These are phyloP conservation scores for Rhipidocladum racemiflorum DNA, from an alignment of 176 grass and related monocot genomes.

Conservation along the genomic window DNA sequence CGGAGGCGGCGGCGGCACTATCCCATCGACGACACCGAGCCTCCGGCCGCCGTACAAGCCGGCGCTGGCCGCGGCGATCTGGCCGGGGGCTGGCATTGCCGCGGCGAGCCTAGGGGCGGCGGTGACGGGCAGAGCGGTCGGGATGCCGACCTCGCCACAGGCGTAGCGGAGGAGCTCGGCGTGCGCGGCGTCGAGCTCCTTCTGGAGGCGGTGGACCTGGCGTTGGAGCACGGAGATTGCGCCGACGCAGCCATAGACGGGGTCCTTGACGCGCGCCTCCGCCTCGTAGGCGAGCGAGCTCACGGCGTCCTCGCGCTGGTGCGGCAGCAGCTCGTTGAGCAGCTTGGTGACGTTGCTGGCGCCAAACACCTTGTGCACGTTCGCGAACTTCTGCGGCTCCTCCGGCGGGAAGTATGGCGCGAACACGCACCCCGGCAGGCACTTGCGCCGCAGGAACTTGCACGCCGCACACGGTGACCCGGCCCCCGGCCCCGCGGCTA, in stretches of 20 bases:
- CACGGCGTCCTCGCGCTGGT: slow-evolving; percentile 79
- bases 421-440: slow-evolving; percentile 77
- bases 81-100: slow-evolving; percentile 35
- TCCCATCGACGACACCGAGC: slow-evolving; percentile 29
- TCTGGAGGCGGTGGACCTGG: slow-evolving; percentile 74
- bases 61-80: background rate
- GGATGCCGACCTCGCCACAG: slow-evolving; percentile 51
- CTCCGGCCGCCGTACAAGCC: slow-evolving; percentile 47
- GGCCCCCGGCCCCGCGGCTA: slow-evolving; percentile 25
- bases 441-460: slow-evolving; percentile 98
- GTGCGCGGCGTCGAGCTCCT: slow-evolving; percentile 74
- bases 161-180: slow-evolving; percentile 74
- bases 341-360: slow-evolving; percentile 84
- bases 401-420: slow-evolving; percentile 76
- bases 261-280: slow-evolving; percentile 74
- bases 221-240: slow-evolving; percentile 79
- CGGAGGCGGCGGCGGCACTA: background rate
- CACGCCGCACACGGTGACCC: slow-evolving; percentile 90
- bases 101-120: slow-evolving; percentile 28
- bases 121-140: slow-evolving; percentile 46
- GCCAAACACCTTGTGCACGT: slow-evolving; percentile 81
- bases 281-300: slow-evolving; percentile 82
- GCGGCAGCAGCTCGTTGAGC: slow-evolving; percentile 70
- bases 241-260: slow-evolving; percentile 76
- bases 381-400: slow-evolving; percentile 80